Evolutionary conservation across 2,329 filamentous ascomycete genomes (phyloP), one percentile per base, ranked within the genome.

Genomic region (Calonectria montana): DNA sequence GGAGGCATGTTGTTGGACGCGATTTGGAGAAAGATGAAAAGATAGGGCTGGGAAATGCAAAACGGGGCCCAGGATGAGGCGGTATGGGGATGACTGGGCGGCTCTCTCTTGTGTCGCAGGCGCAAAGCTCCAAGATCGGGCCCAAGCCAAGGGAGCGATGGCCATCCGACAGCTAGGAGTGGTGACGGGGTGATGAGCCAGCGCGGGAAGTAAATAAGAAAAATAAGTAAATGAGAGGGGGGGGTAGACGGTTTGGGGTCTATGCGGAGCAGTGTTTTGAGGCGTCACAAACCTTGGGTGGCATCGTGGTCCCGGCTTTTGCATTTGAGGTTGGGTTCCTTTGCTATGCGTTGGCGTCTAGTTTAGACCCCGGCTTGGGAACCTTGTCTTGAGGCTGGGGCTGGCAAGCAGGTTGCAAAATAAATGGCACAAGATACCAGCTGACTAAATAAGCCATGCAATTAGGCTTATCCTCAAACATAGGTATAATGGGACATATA

Each of bases 1-100:
- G 79, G 76, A 75, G 79, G 73, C 79, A 80, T 80, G 67, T 48
- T 72, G 61, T 29, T 53, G 65, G 27, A 15, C 2, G 35, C 62
- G 50, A 39, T 67, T 67, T 71, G 53, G 64, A 69, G 48, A 21
- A 18, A 25, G 18, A 37, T 39, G 21, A 53, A 35, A 53, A 31
- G 23, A 29, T 27, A 55, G 59, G 45, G 68, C 53, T 72, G 67
- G 69, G 48, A 6, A 48, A 64, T 71, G 57, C 72, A 71, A 70
- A 68, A 67, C 71, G 70, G 27, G 65, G 70, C 31, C 65, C 21
- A 61, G 29, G 43, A 61, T 72, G 57, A 68, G 70, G 69, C 67
- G 69, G 53, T 75, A 70, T 74, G 61, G 63, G 69, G 71, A 73
- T 57, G 73, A 67, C 73, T 69, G 66, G 57, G n/a, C 4, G 57